Evolutionary conservation across 1,139 yeast species (phyloP), one percentile per base, ranked within the genome.

Genomic region (Blastobotrys aristatus): DNA sequence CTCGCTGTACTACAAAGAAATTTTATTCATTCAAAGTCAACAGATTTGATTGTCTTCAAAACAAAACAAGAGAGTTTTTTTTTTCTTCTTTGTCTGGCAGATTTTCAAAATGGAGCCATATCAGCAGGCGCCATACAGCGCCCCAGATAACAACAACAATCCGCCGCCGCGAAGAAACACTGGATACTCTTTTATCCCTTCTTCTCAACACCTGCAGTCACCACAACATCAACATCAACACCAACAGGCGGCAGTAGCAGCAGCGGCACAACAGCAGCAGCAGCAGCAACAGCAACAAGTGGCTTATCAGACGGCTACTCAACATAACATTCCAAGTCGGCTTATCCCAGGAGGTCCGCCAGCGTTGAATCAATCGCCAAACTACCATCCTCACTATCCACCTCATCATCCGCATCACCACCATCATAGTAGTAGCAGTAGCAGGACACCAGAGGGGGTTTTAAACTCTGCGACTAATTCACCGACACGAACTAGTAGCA

Each of bases 341-440:
- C 24, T 44, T 17, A 44, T 44, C 37, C 47, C 47, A 11, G 47
- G 47, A 10, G 42, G 38, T 10, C 14, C 27, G 5, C 43, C 43
- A 14, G n/a, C 33, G 4, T 27, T 27, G 5, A 4, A n/a, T n/a
- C n/a, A 18, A 7, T 10, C 14, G 14, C 39, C n/a, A n/a, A 35
- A 21, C 39, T 7, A 17, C 39, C 14, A 35, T 16, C 26, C 5
- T n/a, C 33, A 30, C 14, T 13, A 30, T 7, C 41, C 11, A n/a
- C 41, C 14, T 6, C 32, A 6, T 10, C 41, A 38, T 5, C 41
- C 20, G 14, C 30, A 26, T 13, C 30, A 38, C 6, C 21, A 22
- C 18, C 24, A 8, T 20, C n/a, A n/a, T n/a, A n/a, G n/a, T n/a
- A n/a, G n/a, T n/a, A n/a, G n/a, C n/a, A n/a, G n/a, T n/a, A n/a